These are phyloP conservation scores for Echium plantagineum DNA, from an alignment of 257 asterid species.

Conservation along the genomic window DNA sequence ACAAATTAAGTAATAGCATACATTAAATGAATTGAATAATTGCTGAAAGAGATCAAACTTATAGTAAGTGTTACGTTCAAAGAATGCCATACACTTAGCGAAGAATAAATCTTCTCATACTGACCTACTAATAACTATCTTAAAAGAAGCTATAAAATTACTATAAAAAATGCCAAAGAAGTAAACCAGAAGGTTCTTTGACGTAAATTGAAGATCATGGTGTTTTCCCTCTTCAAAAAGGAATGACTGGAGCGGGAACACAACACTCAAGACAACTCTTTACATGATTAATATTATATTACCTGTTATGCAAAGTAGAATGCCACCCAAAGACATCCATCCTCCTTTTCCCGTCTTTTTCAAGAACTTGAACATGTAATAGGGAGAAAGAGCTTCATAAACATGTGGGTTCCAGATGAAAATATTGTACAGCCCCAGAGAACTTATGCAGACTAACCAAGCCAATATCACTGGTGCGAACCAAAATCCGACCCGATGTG, in stretches of 20 bases:
- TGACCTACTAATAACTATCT: no score
- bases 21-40: no score
- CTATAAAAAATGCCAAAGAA: not conserved
- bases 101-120: no score
- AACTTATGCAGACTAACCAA: slow-evolving; percentile 83
- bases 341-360: slow-evolving; percentile 95
- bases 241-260: not conserved
- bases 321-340: slow-evolving; percentile 98
- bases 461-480: slow-evolving; percentile 76
- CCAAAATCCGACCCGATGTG: slow-evolving; percentile 76
- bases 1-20: no score
- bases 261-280: not conserved
- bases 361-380: slow-evolving; percentile 71
- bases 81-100: no score
- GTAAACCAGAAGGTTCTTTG: no score
- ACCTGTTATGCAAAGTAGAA: slow-evolving; percentile 95
- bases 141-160: not conserved
- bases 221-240: not conserved
- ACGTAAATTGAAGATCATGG: no score
- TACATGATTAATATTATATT: slow-evolving; percentile 3
- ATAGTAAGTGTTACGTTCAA: no score
- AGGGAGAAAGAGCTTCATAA: slow-evolving; percentile 83
- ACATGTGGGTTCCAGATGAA: slow-evolving; percentile 77
- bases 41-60: no score
- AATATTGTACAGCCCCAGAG: slow-evolving; percentile 74